These are phyloP conservation scores for Actinomucor elegans DNA, from an alignment of 371 early-diverging fungal species.

Conservation along the genomic window DNA sequence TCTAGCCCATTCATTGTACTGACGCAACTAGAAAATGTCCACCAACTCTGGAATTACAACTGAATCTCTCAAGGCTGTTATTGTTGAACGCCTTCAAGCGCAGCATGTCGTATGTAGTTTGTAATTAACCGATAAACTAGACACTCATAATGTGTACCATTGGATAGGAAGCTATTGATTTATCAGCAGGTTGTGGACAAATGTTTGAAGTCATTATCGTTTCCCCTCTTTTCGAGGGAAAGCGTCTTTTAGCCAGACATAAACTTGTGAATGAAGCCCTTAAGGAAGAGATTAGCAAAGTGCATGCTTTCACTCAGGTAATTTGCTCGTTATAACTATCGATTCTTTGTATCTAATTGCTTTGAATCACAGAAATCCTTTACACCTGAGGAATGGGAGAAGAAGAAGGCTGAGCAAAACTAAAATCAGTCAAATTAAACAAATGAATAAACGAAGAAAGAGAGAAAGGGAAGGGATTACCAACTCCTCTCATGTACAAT, in stretches of 20 bases:
- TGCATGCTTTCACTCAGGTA: constrained; percentile 87
- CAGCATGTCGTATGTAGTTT: constrained; percentile 66
- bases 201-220: constrained; percentile 79
- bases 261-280: constrained; percentile 77
- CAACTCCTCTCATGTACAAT: not conserved
- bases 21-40: constrained; percentile 11
- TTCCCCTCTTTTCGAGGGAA: constrained; percentile 69
- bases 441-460: not conserved
- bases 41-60: constrained; percentile 48
- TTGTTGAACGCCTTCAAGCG: constrained; percentile 55
- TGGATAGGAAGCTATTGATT: constrained; percentile 56
- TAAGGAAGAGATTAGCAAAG: constrained; percentile 73
- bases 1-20: too few species aligned
- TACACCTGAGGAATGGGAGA: constrained; percentile 72
- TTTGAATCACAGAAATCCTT: constrained; percentile 57
- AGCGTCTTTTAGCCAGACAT: constrained; percentile 70
- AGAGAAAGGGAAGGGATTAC: not conserved
- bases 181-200: constrained; percentile 77
- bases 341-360: not conserved
- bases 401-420: constrained; percentile 30
- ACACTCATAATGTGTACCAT: not conserved
- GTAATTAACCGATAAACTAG: not conserved
- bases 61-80: constrained; percentile 52
- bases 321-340: not conserved
- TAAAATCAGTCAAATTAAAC: too few species aligned